Evolutionary conservation across 768 basidiomycete genomes (phyloP).

Genomic region (Aureoboletus auriporus): DNA sequence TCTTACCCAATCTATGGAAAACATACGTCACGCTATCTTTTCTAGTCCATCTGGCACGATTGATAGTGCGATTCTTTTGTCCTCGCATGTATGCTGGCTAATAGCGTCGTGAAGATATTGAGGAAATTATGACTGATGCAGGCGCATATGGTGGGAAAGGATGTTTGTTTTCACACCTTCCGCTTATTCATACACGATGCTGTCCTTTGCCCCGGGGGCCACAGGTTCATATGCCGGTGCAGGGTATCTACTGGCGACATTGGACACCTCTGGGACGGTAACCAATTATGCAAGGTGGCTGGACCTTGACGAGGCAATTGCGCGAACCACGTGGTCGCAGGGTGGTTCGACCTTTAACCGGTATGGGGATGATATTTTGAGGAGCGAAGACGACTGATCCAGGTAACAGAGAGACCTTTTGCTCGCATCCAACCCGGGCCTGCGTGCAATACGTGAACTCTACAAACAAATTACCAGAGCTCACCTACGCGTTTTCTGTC

Average conservation of each 20-base stretch:
- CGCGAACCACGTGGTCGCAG: slow-evolving; percentile 59
- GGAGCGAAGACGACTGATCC: neutral
- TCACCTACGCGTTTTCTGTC: slow-evolving; percentile 48
- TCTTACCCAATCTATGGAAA: slow-evolving; percentile 47
- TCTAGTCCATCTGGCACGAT: slow-evolving; percentile 55
- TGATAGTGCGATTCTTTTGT: slow-evolving; percentile 35
- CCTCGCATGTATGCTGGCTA: slow-evolving; percentile 3
- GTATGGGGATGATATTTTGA: slow-evolving; percentile 29
- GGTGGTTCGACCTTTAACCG: slow-evolving; percentile 43
- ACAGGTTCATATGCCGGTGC: slow-evolving; percentile 68
- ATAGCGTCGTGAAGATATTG: slow-evolving; percentile 41
- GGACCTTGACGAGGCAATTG: slow-evolving; percentile 60
- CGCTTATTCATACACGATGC: neutral
- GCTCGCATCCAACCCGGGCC: slow-evolving; percentile 59
- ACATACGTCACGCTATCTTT: slow-evolving; percentile 56
- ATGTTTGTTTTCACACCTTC: neutral
- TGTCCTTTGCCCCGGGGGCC: slow-evolving; percentile 3
- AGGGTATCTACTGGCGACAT: slow-evolving; percentile 52
- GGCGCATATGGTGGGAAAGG: slow-evolving; percentile 56
- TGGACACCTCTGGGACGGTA: slow-evolving; percentile 35
- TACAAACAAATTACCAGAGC: slow-evolving; percentile 31
- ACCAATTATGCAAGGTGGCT: slow-evolving; percentile 60
- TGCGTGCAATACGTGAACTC: slow-evolving; percentile 57
- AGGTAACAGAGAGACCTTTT: slow-evolving; percentile 49
- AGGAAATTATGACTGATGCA: slow-evolving; percentile 45